phyloP scores from a whole-genome alignment of 139 green algal species.

The Chlorella sp. region DNA sequence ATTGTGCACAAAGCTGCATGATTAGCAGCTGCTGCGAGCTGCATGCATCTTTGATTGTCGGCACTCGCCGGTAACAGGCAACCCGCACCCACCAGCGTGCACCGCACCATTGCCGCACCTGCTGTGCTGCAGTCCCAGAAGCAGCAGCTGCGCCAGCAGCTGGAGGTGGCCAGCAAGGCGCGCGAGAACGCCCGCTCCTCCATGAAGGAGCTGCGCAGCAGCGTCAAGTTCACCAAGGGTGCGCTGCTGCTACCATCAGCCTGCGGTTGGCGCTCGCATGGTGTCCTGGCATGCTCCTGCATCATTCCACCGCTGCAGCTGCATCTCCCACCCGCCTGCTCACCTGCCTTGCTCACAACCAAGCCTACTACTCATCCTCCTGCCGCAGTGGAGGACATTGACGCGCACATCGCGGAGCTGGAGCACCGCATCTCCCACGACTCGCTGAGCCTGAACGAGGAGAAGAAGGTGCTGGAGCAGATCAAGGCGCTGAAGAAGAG shows the following conservation, averaged over 20 bases:
- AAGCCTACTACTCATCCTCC: too few species aligned
- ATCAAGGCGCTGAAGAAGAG: conserved; percentile 49
- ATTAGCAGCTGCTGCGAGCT: too few species aligned
- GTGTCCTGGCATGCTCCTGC: too few species aligned
- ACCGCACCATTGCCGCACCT: too few species aligned
- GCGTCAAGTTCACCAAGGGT: conserved; percentile 52
- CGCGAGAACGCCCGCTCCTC: conserved; percentile 28
- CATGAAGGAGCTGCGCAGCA: conserved; percentile 45
- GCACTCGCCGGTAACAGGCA: too few species aligned
- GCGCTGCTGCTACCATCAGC: too few species aligned
- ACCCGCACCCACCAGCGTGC: too few species aligned
- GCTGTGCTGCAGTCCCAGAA: conserved; percentile 39
- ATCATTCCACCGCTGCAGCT: too few species aligned
- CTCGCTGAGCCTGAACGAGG: conserved; percentile 46
- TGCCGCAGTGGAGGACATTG: conserved; percentile 50
- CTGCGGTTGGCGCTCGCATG: too few species aligned
- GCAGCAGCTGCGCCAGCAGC: conserved; percentile 35
- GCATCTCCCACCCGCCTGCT: background rate
- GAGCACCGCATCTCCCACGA: conserved; percentile 46
- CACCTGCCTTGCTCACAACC: background rate
- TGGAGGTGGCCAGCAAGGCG: conserved; percentile 40
- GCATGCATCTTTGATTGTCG: too few species aligned
- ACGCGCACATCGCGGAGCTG: conserved; percentile 38
- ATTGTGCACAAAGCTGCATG: too few species aligned
- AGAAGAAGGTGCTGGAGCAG: conserved; percentile 56